Evolutionary conservation across 805 yeast genomes (phyloP).

Genomic region (Sugiyamaella lignohabitans): DNA sequence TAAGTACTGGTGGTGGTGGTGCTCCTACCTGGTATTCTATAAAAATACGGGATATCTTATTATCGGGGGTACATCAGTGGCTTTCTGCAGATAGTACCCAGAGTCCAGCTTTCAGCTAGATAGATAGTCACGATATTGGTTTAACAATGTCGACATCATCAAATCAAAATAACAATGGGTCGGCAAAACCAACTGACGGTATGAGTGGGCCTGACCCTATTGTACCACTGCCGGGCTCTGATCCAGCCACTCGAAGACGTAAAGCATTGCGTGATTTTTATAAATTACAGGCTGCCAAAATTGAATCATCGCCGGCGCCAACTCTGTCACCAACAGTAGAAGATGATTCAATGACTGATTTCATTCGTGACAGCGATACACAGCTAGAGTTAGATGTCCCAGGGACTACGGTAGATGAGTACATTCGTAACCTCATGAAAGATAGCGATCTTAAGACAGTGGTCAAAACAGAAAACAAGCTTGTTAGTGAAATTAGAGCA

Average conservation of each 20-base stretch:
- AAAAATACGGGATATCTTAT: no score
- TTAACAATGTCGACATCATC: no score
- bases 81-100: no score
- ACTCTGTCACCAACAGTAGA: constrained; percentile 7
- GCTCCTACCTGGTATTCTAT: no score
- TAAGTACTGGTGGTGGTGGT: no score
- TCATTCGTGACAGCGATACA: constrained; percentile 6
- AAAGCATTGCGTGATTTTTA: constrained; percentile 33
- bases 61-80: no score
- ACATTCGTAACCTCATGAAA: constrained; percentile 18
- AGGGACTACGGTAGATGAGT: constrained; percentile 22
- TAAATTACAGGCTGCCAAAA: constrained; percentile 25
- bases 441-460: constrained; percentile 22
- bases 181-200: neutral
- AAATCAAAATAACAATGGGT: no score
- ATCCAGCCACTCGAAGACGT: constrained; percentile 20
- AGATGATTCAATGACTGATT: constrained; percentile 2
- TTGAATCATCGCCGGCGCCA: no score
- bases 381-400: constrained; percentile 17
- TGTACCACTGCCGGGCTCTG: neutral
- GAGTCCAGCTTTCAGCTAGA: no score
- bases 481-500: constrained; percentile 26
- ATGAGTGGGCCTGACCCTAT: neutral
- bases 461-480: constrained; percentile 23
- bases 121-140: no score